These are phyloP conservation scores for Berberis thunbergii DNA, from an alignment of 164 flowering plant species.

Conservation along the genomic window DNA sequence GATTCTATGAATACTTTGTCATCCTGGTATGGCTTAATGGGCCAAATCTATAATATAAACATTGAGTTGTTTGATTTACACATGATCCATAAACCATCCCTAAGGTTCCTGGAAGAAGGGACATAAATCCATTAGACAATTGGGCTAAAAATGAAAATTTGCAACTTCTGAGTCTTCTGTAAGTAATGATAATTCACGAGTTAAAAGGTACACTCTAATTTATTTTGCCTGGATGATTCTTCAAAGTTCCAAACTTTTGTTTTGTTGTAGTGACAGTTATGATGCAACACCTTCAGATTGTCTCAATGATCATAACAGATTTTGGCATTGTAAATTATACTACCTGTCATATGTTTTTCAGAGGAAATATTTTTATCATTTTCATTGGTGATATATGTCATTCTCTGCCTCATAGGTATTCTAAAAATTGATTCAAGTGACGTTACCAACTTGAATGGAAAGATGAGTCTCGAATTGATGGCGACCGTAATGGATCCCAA, in stretches of 20 bases:
- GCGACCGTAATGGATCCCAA: too few species aligned
- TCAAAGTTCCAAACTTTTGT: conserved; percentile 3
- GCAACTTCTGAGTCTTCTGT: conserved; percentile 72
- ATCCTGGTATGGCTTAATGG: background rate
- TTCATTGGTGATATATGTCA: too few species aligned
- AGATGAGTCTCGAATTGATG: too few species aligned
- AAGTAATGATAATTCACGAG: conserved; percentile 18
- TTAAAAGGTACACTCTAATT: background rate
- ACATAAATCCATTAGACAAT: conserved; percentile 40
- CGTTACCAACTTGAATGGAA: background rate
- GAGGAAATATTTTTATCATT: background rate
- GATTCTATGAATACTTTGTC: background rate
- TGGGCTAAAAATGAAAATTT: conserved; percentile 48
- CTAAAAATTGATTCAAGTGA: too few species aligned
- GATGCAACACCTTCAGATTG: conserved; percentile 91
- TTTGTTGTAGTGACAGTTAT: conserved; percentile 43
- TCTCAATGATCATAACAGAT: conserved; percentile 87
- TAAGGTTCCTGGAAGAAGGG: conserved; percentile 62
- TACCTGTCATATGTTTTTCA: background rate
- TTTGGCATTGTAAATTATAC: conserved; percentile 81
- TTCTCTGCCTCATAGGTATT: background rate
- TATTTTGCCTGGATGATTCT: background rate
- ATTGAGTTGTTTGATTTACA: conserved; percentile 20
- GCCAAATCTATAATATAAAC: background rate
- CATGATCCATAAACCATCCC: conserved; percentile 76